Conservation (phyloP, 1,284 basidiomycete genomes). For the Somion occarium region DNA sequence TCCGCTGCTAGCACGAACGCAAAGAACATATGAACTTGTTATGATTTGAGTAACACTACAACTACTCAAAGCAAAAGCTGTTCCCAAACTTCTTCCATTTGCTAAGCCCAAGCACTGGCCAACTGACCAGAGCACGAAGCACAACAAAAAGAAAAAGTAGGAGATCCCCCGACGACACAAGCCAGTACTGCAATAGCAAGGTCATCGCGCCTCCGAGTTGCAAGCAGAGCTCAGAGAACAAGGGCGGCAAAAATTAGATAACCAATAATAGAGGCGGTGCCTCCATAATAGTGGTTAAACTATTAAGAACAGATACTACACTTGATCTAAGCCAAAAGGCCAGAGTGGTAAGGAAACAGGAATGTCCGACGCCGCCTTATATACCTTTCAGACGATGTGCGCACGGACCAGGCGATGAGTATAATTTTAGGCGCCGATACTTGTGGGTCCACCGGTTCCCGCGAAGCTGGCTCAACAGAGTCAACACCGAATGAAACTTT, state of each 20-base stretch:
- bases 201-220: conserved; percentile 17
- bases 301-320: conserved; percentile 93
- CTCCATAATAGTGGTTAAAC: conserved; percentile 70
- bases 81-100: conserved; percentile 11
- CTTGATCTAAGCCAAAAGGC: conserved; percentile 96
- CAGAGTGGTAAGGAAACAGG: conserved; percentile 63
- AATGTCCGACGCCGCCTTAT: conserved; percentile 9
- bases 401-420: conserved; percentile 20
- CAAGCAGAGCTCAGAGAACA: conserved; percentile 17
- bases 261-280: conserved; percentile 26
- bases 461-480: no score
- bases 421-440: neutral
- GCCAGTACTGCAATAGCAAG: conserved; percentile 21
- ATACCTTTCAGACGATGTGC: conserved; percentile 9
- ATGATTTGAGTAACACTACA: no score
- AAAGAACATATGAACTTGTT: no score
- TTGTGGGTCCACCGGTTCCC: neutral
- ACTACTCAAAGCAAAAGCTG: no score
- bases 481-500: no score
- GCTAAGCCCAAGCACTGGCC: conserved; percentile 5
- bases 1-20: no score
- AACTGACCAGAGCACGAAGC: conserved; percentile 7
- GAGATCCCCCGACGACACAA: conserved; percentile 20
- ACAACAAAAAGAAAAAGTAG: conserved; percentile 8
- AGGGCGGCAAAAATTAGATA: conserved; percentile 22